These are phyloP conservation scores for Sorghum bicolor DNA, from an alignment of 176 grass and related monocot genomes.

Conservation along the genomic window Sorghum_bicolor_NCBIv3 NC_012876.2:63680501-63681000, in stretches of 20 bases:
- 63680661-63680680: conserved; percentile 71
- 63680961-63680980: conserved; percentile 53
- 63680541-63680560: not conserved
- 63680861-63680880: conserved; percentile 99
- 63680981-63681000: not conserved
- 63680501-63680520: not conserved
- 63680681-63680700: conserved; percentile 73
- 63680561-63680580: not conserved
- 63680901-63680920: conserved; percentile 85
- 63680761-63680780: conserved; percentile 17
- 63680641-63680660: not conserved
- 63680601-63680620: not conserved
- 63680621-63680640: not conserved
- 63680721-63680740: conserved; percentile 95
- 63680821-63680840: not conserved
- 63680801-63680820: conserved; percentile 18
- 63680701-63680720: conserved; percentile 96
- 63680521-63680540: not conserved
- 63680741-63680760: conserved; percentile 40
- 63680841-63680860: conserved; percentile 77
- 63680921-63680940: conserved; percentile 88
- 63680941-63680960: conserved; percentile 82
- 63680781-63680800: conserved; percentile 3
- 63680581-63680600: not conserved
- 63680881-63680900: conserved; percentile 97